These are phyloP conservation scores for Penicillium ochrochloron DNA, from an alignment of 495 filamentous ascomycete species.

Conservation along the genomic window DNA sequence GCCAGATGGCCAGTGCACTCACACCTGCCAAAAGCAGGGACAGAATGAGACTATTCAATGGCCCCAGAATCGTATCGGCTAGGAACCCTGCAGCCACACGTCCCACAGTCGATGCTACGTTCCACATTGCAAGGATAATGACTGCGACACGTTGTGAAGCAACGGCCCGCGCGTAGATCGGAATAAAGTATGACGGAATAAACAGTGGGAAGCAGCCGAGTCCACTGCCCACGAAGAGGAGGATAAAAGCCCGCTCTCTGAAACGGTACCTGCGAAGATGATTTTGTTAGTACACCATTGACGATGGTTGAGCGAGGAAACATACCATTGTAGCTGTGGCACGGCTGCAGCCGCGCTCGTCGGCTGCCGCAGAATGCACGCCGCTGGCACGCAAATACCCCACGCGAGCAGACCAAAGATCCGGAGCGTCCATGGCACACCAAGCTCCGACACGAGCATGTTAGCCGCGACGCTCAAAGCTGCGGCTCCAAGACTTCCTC, in stretches of 20 bases:
- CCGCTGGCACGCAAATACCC: conserved; percentile 17
- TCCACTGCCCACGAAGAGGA: conserved; percentile 17
- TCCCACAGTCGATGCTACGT: conserved; percentile 17
- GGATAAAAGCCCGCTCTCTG: conserved; percentile 14
- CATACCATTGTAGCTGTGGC: conserved; percentile 17
- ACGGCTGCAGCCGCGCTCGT: conserved; percentile 8
- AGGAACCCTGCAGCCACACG: conserved; percentile 12
- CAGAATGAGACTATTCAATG: conserved; percentile 17
- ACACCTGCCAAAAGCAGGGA: conserved; percentile 16
- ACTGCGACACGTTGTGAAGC: conserved; percentile 16
- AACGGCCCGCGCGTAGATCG: conserved; percentile 15
- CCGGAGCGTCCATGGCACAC: conserved; percentile 17
- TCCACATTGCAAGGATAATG: conserved; percentile 21
- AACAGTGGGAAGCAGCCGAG: conserved; percentile 19
- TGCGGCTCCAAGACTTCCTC: conserved; percentile 22
- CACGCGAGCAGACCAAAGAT: conserved; percentile 18
- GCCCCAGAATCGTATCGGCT: conserved; percentile 11
- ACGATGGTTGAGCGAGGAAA: neutral
- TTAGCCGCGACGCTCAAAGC: conserved; percentile 19
- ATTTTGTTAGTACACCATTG: neutral
- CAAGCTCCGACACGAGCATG: conserved; percentile 11
- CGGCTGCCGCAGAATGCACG: conserved; percentile 13
- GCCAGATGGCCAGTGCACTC: conserved; percentile 17
- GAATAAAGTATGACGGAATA: conserved; percentile 19
- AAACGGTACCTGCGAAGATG: conserved; percentile 11